These are phyloP conservation scores for Clavispora fructus DNA, from an alignment of 805 yeast genomes.

Conservation along the genomic window DNA sequence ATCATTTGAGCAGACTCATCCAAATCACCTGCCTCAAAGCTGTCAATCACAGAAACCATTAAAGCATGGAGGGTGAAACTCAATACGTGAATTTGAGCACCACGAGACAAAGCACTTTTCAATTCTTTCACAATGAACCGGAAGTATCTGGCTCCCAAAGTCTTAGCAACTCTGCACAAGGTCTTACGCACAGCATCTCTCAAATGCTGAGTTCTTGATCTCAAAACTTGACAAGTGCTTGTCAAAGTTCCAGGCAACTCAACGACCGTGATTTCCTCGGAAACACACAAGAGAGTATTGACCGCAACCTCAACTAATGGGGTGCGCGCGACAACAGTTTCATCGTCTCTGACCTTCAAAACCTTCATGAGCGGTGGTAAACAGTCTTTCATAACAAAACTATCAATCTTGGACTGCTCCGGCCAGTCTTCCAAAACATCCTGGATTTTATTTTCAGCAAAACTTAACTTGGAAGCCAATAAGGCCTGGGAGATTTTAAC, in stretches of 20 bases:
- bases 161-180: slow-evolving; percentile 55
- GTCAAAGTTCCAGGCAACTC: slow-evolving; percentile 81
- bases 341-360: slow-evolving; percentile 65
- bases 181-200: slow-evolving; percentile 82
- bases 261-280: slow-evolving; percentile 47
- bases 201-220: slow-evolving; percentile 79
- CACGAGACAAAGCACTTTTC: slow-evolving; percentile 72
- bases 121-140: slow-evolving; percentile 74
- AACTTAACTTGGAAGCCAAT: slow-evolving; percentile 25
- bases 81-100: slow-evolving; percentile 89
- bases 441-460: slow-evolving; percentile 8
- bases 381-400: slow-evolving; percentile 48
- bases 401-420: slow-evolving; percentile 21
- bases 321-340: slow-evolving; percentile 67
- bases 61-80: slow-evolving; percentile 82
- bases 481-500: slow-evolving; percentile 53
- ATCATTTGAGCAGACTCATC: slow-evolving; percentile 60
- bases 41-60: slow-evolving; percentile 46
- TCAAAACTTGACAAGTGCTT: slow-evolving; percentile 79
- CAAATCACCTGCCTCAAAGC: slow-evolving; percentile 62
- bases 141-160: slow-evolving; percentile 70
- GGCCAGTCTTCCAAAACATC: slow-evolving; percentile 23
- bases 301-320: slow-evolving; percentile 80
- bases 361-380: slow-evolving; percentile 58
- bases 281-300: slow-evolving; percentile 57